Base-by-base conservation (phyloP, 257 asterid species). In the Solanum commersonii region DNA sequence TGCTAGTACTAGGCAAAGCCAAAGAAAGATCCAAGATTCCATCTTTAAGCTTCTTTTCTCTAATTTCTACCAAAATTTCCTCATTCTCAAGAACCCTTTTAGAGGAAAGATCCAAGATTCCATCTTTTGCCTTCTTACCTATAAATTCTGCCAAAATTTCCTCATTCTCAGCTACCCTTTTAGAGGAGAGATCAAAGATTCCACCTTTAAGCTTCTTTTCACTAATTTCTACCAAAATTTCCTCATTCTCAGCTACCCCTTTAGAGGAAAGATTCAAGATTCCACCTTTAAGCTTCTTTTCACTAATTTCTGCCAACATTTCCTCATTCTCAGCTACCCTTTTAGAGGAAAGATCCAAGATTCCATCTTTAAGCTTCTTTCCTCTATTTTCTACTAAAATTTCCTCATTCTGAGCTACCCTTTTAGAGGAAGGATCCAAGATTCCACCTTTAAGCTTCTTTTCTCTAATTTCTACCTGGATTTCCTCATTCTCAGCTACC, bases 401-500 rank as follows among this genome's bases (percentile, higher is more conserved):
- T 83, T 94, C 56, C 23, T 38, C 90, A 79, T 89, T 91, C 87
- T 90, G 95, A 83, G 90, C 91, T 27, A 91, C 96, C 90, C 94
- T 94, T 85, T 93, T 95, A 27, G 93, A 91, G 6, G 95, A 94
- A 91, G 18, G 65, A 56, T 97, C 94, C 88, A 97, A 92, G 85
- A 95, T 94, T 93, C 96, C 98, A 79, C 93, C 93, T 90, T 92
- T 96, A 14, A 94, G 91, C 93, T 95, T 97, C 91, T 94, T 95
- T 77, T 92, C 96, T 88, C 90, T 90, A 85, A 90, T 92, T 11
- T 92, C 97, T 7, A 70, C 93, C 52, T 84, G 91, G 59, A 46
- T 79, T 83, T 94, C 56, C 23, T 38, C 90, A 79, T 89, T 91
- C 87, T 91, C 98, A 79, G 91, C 91, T 25, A 91, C 96, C 90